Conservation (phyloP, 2,329 filamentous ascomycete genomes). For the Hymenoscyphus fructigenus region DNA sequence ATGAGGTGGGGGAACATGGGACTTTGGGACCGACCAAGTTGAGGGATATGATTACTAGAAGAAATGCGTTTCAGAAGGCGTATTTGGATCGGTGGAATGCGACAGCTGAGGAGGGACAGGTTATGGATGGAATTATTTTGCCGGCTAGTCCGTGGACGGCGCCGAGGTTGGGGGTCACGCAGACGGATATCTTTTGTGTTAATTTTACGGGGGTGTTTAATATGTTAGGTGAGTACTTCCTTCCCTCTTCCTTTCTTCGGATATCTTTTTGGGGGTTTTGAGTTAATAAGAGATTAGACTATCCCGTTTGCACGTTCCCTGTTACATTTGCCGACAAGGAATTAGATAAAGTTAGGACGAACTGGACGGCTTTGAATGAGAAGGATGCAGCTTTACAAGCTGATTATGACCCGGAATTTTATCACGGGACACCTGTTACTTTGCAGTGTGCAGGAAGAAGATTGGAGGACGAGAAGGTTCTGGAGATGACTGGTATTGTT, state of each 20-base stretch:
- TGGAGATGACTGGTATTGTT: conserved; percentile 41
- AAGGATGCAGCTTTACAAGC: conserved; percentile 31
- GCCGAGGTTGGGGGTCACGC: conserved; percentile 35
- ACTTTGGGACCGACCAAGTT: conserved; percentile 33
- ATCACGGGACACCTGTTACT: conserved; percentile 33
- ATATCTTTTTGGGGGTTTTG: neutral
- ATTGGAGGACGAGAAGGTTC: conserved; percentile 36
- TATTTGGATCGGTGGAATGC: conserved; percentile 40
- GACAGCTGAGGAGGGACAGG: conserved; percentile 34
- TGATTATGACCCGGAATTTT: conserved; percentile 36
- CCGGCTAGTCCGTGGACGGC: conserved; percentile 38
- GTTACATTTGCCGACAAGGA: conserved; percentile 44
- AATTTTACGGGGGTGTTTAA: conserved; percentile 36
- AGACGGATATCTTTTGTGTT: conserved; percentile 31
- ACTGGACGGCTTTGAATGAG: conserved; percentile 32
- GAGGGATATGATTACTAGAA: conserved; percentile 34
- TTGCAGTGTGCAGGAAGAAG: conserved; percentile 35
- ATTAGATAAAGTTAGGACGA: conserved; percentile 34
- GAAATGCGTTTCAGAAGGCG: conserved; percentile 38
- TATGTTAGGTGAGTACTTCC: conserved; percentile 30
- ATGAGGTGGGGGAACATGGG: conserved; percentile 31
- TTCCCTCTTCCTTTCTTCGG: neutral
- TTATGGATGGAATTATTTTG: conserved; percentile 39
- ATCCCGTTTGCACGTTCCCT: conserved; percentile 42
- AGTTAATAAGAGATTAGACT: conserved; percentile 28